Percentiles rank a stretch among this genome's conserved stretches.
These are phyloP conservation scores for Coriaria nepalensis DNA, from an alignment of 306 rosid genomes.

Conservation along the genomic window DNA sequence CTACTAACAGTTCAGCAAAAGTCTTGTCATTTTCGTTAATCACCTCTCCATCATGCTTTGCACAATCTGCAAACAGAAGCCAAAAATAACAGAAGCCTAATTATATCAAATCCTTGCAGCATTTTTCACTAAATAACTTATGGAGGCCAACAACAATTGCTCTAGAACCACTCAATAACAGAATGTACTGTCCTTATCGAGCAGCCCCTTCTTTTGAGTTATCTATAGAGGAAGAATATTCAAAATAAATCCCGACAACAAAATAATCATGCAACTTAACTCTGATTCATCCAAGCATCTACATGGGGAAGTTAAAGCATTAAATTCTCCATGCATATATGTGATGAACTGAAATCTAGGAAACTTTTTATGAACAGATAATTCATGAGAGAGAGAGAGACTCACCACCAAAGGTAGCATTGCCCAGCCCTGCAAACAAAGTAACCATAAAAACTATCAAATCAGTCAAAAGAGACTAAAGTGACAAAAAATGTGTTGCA, in stretches of 20 bases:
- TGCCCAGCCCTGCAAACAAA: conserved; percentile 65
- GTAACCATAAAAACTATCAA: conserved; percentile 20
- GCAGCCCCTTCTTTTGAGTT: no score
- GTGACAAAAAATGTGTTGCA: not conserved
- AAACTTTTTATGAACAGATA: not conserved
- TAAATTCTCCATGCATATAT: not conserved
- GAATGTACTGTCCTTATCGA: no score
- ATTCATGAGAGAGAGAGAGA: conserved; percentile 12
- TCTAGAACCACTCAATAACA: no score
- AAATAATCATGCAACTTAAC: no score
- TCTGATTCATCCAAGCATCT: no score
- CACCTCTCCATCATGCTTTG: conserved; percentile 77
- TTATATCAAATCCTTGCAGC: no score
- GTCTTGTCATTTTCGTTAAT: conserved; percentile 74
- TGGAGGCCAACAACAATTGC: no score
- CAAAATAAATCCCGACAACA: no score
- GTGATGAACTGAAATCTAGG: not conserved
- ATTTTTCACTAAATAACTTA: no score
- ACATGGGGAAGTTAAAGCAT: not conserved
- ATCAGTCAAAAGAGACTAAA: conserved; percentile 1
- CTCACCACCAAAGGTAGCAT: conserved; percentile 80
- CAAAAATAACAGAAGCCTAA: no score
- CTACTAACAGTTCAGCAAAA: conserved; percentile 67
- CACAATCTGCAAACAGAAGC: conserved; percentile 49
- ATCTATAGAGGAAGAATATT: no score